These are phyloP conservation scores for Passiflora organensis DNA, from an alignment of 345 rosid genomes.

Conservation along the genomic window DNA sequence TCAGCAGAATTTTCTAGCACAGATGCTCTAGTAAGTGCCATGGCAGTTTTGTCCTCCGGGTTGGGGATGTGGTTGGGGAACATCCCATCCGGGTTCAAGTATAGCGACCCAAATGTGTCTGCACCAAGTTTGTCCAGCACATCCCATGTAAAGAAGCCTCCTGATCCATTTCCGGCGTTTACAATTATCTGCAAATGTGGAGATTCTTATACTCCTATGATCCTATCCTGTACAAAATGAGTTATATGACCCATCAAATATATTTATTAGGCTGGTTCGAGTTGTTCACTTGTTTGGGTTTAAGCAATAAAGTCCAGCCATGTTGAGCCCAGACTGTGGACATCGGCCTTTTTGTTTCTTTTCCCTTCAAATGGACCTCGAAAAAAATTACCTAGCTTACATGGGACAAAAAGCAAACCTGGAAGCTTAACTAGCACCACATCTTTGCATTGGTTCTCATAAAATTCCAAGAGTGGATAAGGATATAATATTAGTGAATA, in stretches of 20 bases:
- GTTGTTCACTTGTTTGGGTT: neutral
- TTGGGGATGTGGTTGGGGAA: slow-evolving; percentile 94
- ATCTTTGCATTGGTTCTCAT: too few relatives aligned
- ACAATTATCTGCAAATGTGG: slow-evolving; percentile 55
- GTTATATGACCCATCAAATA: too few relatives aligned
- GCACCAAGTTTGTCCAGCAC: slow-evolving; percentile 90
- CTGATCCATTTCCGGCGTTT: slow-evolving; percentile 91
- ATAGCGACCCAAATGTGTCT: slow-evolving; percentile 78
- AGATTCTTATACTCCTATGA: neutral
- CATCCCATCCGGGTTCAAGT: slow-evolving; percentile 86
- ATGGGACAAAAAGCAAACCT: too few relatives aligned
- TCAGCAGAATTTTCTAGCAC: slow-evolving; percentile 69
- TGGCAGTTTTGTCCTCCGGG: slow-evolving; percentile 81
- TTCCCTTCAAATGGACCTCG: too few relatives aligned
- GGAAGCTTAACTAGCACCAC: too few relatives aligned
- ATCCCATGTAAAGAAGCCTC: slow-evolving; percentile 87
- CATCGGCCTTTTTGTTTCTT: too few relatives aligned
- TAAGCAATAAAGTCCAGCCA: too few relatives aligned
- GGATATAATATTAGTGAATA: too few relatives aligned
- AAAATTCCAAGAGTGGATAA: neutral
- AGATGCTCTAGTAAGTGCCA: slow-evolving; percentile 74
- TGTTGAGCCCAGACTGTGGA: neutral
- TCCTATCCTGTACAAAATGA: too few relatives aligned
- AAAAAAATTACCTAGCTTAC: too few relatives aligned
- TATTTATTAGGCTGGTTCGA: neutral